These are phyloP conservation scores for Podospora pseudoanserina DNA, from an alignment of 495 filamentous ascomycete genomes.

Conservation along the genomic window DNA sequence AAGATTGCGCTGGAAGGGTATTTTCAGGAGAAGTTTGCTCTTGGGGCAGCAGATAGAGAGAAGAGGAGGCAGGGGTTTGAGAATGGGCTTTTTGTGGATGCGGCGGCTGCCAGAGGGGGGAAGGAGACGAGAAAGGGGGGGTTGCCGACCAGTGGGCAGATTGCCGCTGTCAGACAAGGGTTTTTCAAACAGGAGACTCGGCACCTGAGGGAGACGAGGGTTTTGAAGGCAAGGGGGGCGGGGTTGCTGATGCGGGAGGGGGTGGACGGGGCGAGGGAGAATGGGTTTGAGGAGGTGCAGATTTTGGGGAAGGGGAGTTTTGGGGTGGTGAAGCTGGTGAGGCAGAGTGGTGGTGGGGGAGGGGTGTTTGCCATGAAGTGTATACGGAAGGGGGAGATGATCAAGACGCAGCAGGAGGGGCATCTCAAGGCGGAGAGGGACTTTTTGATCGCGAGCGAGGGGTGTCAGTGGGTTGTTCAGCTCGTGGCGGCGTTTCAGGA, in stretches of 20 bases:
- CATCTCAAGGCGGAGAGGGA: conserved; percentile 89
- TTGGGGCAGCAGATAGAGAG: conserved; percentile 47
- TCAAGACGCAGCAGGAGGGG: conserved; percentile 84
- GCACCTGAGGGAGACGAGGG: conserved; percentile 69
- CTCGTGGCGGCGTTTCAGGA: conserved; percentile 90
- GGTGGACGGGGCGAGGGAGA: conserved; percentile 20
- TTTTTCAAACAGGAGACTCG: conserved; percentile 68
- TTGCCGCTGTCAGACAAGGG: conserved; percentile 45
- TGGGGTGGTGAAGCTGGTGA: conserved; percentile 82
- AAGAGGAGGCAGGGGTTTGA: conserved; percentile 68
- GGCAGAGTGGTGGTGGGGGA: conserved; percentile 54
- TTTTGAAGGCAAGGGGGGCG: conserved; percentile 60
- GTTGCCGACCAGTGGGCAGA: conserved; percentile 52
- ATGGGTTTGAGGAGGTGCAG: conserved; percentile 74
- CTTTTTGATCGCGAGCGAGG: conserved; percentile 80
- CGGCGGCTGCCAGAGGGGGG: conserved; percentile 35
- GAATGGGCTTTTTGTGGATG: conserved; percentile 41
- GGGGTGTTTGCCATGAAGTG: conserved; percentile 93
- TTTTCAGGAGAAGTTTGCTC: conserved; percentile 57
- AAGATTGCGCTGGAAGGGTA: conserved; percentile 86
- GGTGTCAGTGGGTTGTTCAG: conserved; percentile 79
- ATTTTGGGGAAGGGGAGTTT: conserved; percentile 96
- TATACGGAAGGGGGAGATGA: conserved; percentile 87
- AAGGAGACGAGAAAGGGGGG: conserved; percentile 20
- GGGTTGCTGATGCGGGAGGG: conserved; percentile 30